Evolutionary conservation across 2,329 filamentous ascomycete genomes (phyloP).

Genomic region (Didymellaceae sp.): DNA sequence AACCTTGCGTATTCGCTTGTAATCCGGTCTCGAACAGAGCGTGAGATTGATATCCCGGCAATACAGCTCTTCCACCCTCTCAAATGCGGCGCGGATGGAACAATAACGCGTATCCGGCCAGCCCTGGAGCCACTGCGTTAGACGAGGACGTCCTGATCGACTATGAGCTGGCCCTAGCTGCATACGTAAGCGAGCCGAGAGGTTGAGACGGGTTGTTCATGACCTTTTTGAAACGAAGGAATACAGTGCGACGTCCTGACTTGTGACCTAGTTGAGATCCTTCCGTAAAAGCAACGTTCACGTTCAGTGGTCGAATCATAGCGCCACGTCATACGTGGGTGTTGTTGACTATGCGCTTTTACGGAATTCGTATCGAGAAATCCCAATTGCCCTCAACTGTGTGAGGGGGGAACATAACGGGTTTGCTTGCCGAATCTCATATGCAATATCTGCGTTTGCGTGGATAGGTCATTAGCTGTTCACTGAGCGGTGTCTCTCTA

Average conservation of each 20-base stretch:
- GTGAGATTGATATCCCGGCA: no score
- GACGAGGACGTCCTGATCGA: no score
- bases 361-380: constrained; percentile 16
- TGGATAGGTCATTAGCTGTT: neutral
- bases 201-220: no score
- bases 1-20: neutral
- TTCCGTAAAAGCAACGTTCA: neutral
- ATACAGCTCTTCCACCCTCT: no score
- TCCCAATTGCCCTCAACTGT: neutral
- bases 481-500: neutral
- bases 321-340: constrained; percentile 3
- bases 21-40: neutral
- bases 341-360: neutral
- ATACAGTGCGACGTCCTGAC: no score
- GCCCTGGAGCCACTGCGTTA: no score
- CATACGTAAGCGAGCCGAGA: no score
- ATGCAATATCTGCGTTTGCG: neutral
- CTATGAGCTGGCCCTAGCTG: no score
- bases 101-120: no score
- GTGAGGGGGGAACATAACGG: constrained; percentile 3
- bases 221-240: no score
- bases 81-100: no score
- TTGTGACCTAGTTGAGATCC: neutral
- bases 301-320: neutral
- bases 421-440: neutral